Conservation (phyloP, 2,329 filamentous ascomycete species). For the Falciphora oryzae region DNA sequence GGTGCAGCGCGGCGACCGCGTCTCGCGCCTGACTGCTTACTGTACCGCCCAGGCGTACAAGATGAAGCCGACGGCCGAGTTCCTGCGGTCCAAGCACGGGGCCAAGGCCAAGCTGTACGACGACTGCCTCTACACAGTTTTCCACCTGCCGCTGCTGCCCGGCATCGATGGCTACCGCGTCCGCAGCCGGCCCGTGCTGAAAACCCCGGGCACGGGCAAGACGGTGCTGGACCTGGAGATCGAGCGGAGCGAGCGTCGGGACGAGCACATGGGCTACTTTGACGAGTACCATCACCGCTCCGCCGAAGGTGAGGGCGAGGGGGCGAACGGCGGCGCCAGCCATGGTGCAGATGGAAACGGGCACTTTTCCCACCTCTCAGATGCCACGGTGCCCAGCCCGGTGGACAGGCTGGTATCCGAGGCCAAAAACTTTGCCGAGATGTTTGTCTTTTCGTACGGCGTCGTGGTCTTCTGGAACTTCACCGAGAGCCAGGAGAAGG, state of each 20-base stretch:
- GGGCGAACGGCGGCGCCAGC: conserved; percentile 19
- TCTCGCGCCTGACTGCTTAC: conserved; percentile 89
- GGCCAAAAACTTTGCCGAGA: conserved; percentile 78
- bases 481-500: conserved; percentile 88
- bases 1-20: conserved; percentile 75
- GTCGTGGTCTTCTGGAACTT: conserved; percentile 99
- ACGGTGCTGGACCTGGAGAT: conserved; percentile 93
- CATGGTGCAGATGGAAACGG: conserved; percentile 13
- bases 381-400: conserved; percentile 38
- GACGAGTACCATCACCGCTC: conserved; percentile 51
- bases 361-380: not conserved
- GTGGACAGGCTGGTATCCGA: conserved; percentile 60
- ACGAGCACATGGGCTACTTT: conserved; percentile 89
- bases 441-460: conserved; percentile 96
- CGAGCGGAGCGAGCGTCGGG: conserved; percentile 81
- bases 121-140: conserved; percentile 93
- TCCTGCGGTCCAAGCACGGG: conserved; percentile 79
- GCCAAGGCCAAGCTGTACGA: conserved; percentile 96
- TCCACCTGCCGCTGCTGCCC: conserved; percentile 82
- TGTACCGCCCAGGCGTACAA: conserved; percentile 94
- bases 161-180: conserved; percentile 83
- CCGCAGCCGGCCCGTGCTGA: conserved; percentile 83
- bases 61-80: conserved; percentile 79
- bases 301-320: conserved; percentile 16
- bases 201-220: conserved; percentile 83